phyloP scores from a whole-genome alignment of 768 basidiomycete species.

The Cubamyces sp. region DNA sequence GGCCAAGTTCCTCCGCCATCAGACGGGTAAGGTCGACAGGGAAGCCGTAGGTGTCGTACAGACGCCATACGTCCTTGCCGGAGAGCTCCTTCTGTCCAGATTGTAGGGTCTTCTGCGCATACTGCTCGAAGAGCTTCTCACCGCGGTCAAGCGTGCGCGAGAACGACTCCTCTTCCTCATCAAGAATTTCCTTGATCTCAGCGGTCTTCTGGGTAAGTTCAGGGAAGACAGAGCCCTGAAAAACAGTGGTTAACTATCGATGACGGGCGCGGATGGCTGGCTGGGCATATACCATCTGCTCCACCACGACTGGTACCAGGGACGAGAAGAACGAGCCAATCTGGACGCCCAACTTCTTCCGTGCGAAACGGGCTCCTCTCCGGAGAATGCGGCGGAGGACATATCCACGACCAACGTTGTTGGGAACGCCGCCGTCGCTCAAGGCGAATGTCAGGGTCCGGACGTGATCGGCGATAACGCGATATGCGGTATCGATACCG shows the following conservation, averaged over 20 bases:
- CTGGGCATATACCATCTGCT: conserved; percentile 70
- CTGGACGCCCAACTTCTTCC: conserved; percentile 90
- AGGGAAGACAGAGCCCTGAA: conserved; percentile 87
- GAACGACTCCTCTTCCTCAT: conserved; percentile 98
- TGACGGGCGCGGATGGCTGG: neutral
- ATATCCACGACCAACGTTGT: conserved; percentile 95
- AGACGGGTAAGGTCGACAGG: conserved; percentile 94
- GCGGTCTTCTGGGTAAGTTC: conserved; percentile 83
- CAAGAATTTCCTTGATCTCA: conserved; percentile 92
- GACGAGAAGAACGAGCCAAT: conserved; percentile 97
- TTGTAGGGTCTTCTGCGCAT: conserved; percentile 68
- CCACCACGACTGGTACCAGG: conserved; percentile 85
- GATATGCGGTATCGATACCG: conserved; percentile 96
- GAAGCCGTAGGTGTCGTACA: conserved; percentile 99
- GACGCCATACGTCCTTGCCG: conserved; percentile 94
- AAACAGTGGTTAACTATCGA: neutral
- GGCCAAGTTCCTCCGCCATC: conserved; percentile 93
- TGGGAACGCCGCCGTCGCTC: conserved; percentile 95
- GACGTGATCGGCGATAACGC: conserved; percentile 96
- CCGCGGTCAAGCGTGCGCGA: conserved; percentile 97
- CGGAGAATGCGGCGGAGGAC: conserved; percentile 94
- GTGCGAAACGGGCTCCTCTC: conserved; percentile 92
- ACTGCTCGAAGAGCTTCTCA: conserved; percentile 93
- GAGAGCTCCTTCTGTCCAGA: conserved; percentile 66
- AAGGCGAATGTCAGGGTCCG: conserved; percentile 94